These are phyloP conservation scores for Microbotryomycetes sp. DNA, from an alignment of 1,284 basidiomycete genomes.

Conservation along the genomic window DNA sequence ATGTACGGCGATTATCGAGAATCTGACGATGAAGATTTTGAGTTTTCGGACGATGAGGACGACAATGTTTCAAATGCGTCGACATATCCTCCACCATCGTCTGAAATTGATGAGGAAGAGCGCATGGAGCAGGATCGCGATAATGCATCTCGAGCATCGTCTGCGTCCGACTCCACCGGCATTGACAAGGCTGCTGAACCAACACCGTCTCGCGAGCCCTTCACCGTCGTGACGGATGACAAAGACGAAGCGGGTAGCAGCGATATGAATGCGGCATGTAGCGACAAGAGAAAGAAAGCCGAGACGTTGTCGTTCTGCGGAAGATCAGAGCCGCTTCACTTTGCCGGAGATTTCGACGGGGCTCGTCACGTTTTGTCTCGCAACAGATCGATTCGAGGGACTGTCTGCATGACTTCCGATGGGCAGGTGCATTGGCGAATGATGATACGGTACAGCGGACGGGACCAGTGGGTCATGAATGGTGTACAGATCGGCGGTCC, in stretches of 20 bases:
- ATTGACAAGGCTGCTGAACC: neutral
- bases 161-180: neutral
- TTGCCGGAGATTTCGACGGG: conserved; percentile 10
- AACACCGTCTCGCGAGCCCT: too few species aligned
- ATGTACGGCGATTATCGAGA: neutral
- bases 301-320: conserved; percentile 11
- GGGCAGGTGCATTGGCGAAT: conserved; percentile 12
- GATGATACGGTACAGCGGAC: conserved; percentile 18
- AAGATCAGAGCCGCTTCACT: conserved; percentile 12
- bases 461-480: conserved; percentile 24
- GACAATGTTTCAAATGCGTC: neutral
- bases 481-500: conserved; percentile 19
- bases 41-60: neutral
- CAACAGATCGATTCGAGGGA: conserved; percentile 17
- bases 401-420: conserved; percentile 6
- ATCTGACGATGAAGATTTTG: neutral
- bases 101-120: neutral
- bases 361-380: neutral
- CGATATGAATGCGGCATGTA: neutral
- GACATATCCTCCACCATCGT: neutral
- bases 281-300: neutral
- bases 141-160: too few species aligned
- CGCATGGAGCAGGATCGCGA: too few species aligned
- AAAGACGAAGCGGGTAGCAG: neutral
- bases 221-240: neutral